phyloP scores from a whole-genome alignment of 371 early-diverging fungal species.

The Rhizopus arrhizus region DNA sequence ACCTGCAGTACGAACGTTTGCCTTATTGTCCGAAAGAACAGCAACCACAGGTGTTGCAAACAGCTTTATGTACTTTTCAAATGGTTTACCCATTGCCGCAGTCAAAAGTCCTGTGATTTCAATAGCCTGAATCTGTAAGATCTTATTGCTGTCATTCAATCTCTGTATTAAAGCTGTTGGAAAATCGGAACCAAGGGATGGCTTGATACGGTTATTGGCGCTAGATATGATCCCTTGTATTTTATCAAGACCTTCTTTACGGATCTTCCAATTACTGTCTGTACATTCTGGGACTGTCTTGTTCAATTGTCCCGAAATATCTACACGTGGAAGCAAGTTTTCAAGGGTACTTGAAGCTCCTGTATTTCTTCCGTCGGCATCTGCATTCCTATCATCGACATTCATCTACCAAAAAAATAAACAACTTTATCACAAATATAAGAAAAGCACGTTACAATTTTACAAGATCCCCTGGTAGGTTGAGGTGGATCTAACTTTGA shows the following conservation, averaged over 20 bases:
- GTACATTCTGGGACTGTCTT: constrained; percentile 62
- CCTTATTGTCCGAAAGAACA: constrained; percentile 87
- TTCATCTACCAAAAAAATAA: constrained; percentile 2
- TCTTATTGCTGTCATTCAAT: constrained; percentile 89
- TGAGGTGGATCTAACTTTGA: constrained; percentile 75
- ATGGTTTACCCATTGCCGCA: constrained; percentile 82
- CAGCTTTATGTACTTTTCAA: constrained; percentile 70
- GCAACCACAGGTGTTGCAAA: constrained; percentile 65
- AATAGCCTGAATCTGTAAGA: constrained; percentile 71
- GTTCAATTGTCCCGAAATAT: constrained; percentile 59
- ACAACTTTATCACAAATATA: constrained; percentile 8
- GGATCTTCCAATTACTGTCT: constrained; percentile 91
- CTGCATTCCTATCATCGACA: constrained; percentile 24
- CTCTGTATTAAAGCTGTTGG: constrained; percentile 78
- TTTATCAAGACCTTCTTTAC: constrained; percentile 90
- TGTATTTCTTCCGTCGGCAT: constrained; percentile 45
- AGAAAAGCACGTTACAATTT: background rate
- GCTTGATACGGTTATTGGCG: constrained; percentile 83
- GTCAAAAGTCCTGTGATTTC: constrained; percentile 77
- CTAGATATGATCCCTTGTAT: constrained; percentile 69
- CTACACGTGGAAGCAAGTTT: constrained; percentile 85
- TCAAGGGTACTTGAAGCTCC: constrained; percentile 48
- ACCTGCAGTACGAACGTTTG: constrained; percentile 80
- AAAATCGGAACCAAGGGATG: constrained; percentile 82
- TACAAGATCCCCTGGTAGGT: constrained; percentile 42